Conservation (phyloP, 1,139 yeast genomes). For the Candida glucosophila region DNA sequence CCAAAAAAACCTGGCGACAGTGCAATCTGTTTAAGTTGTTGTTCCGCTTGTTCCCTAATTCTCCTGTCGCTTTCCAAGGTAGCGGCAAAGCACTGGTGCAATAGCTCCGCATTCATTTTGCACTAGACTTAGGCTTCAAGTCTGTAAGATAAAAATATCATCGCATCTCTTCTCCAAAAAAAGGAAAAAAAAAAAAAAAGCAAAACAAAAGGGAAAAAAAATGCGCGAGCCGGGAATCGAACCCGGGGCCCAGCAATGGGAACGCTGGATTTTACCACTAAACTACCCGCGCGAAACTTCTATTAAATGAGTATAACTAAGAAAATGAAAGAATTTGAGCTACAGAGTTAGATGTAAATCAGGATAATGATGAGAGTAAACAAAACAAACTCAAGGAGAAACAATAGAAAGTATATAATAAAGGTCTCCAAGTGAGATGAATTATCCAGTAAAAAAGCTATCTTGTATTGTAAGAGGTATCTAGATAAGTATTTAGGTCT, state of each 20-base stretch:
- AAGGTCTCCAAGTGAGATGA: too few species aligned
- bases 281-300: slow-evolving; percentile 9
- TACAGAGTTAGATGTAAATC: too few species aligned
- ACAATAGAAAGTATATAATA: too few species aligned
- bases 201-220: slow-evolving; percentile 4
- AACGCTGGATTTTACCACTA: slow-evolving; percentile 13
- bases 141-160: too few species aligned
- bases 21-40: slow-evolving; percentile 49
- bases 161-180: slow-evolving; percentile 1
- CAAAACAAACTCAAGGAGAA: too few species aligned
- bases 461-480: too few species aligned
- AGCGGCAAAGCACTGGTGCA: slow-evolving; percentile 73
- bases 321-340: too few species aligned
- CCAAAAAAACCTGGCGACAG: slow-evolving; percentile 65
- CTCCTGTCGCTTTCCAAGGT: slow-evolving; percentile 65
- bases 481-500: too few species aligned
- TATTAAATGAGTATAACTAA: too few species aligned
- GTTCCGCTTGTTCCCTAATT: slow-evolving; percentile 63
- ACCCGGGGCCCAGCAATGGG: slow-evolving; percentile 14
- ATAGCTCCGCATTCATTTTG: slow-evolving; percentile 57
- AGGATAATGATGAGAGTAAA: too few species aligned
- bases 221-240: slow-evolving; percentile 13
- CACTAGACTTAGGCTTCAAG: too few species aligned
- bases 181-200: background rate
- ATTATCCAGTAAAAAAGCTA: too few species aligned